A percentile compares a stretch with the other conserved stretches of the same genome.
phyloP scores from a whole-genome alignment of 495 filamentous ascomycete genomes.

The Rhizodiscina lignyota region DNA sequence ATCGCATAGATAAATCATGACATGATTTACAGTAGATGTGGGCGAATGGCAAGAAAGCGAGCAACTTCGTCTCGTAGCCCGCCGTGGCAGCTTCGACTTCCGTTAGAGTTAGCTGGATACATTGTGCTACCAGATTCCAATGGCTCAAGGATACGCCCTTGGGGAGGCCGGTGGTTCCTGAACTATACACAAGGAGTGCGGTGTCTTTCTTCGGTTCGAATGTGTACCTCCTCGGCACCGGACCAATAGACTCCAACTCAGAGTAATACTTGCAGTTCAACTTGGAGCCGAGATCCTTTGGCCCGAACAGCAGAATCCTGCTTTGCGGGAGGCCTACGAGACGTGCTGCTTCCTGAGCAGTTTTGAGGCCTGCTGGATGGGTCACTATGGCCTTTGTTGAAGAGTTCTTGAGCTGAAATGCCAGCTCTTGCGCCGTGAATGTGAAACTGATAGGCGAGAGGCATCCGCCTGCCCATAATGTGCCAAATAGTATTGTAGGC shows the following conservation, averaged over 20 bases:
- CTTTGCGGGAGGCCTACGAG: constrained; percentile 50
- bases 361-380: constrained; percentile 54
- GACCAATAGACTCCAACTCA: no score
- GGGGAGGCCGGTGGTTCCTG: not conserved
- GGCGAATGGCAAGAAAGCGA: constrained; percentile 67
- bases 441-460: constrained; percentile 68
- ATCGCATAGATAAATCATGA: constrained; percentile 13
- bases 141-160: not conserved
- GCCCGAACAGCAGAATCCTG: constrained; percentile 50
- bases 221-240: no score
- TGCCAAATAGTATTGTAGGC: no score
- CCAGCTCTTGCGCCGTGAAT: constrained; percentile 59
- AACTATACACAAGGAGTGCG: constrained; percentile 32
- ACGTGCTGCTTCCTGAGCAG: constrained; percentile 50
- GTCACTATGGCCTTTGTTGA: constrained; percentile 65
- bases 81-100: constrained; percentile 18
- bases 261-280: constrained; percentile 52
- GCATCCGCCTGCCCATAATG: no score
- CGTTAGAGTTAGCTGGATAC: constrained; percentile 45
- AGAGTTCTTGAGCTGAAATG: constrained; percentile 63
- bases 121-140: constrained; percentile 70
- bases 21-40: constrained; percentile 66
- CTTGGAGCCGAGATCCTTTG: constrained; percentile 30
- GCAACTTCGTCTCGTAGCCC: constrained; percentile 36
- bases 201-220: constrained; percentile 61